Conservation (phyloP, 1,139 yeast species). For the Candida buenavistaensis region DNA sequence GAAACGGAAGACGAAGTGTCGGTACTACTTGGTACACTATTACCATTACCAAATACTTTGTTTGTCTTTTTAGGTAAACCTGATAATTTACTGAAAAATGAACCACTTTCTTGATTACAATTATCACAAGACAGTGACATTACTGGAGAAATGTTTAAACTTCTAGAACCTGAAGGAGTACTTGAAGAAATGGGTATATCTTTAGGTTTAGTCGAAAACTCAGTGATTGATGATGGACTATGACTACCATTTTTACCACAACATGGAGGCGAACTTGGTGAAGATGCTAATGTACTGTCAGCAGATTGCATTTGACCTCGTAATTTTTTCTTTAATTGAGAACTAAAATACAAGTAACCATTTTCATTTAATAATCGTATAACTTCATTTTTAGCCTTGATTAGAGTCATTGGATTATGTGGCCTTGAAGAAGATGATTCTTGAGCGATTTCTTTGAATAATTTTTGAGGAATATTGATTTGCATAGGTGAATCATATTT, state of each 20-base stretch:
- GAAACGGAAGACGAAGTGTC: slow-evolving; percentile 8
- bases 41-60: neutral
- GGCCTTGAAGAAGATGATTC: slow-evolving; percentile 25
- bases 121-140: neutral
- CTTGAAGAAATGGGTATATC: slow-evolving; percentile 5
- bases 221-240: slow-evolving; percentile 1
- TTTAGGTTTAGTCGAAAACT: neutral
- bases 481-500: slow-evolving; percentile 42
- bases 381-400: slow-evolving; percentile 45
- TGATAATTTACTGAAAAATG: neutral
- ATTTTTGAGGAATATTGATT: slow-evolving; percentile 41
- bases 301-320: slow-evolving; percentile 1
- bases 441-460: slow-evolving; percentile 30
- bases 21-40: slow-evolving; percentile 4
- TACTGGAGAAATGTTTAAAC: neutral
- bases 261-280: neutral
- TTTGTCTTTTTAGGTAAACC: slow-evolving; percentile 2
- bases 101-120: neutral
- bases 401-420: slow-evolving; percentile 41
- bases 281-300: neutral
- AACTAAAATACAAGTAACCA: slow-evolving; percentile 28
- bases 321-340: slow-evolving; percentile 7
- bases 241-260: neutral
- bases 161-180: neutral
- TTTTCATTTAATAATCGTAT: slow-evolving; percentile 47